Conservation (phyloP, 176 grass and related monocot genomes). For the Carex scoparia region DNA sequence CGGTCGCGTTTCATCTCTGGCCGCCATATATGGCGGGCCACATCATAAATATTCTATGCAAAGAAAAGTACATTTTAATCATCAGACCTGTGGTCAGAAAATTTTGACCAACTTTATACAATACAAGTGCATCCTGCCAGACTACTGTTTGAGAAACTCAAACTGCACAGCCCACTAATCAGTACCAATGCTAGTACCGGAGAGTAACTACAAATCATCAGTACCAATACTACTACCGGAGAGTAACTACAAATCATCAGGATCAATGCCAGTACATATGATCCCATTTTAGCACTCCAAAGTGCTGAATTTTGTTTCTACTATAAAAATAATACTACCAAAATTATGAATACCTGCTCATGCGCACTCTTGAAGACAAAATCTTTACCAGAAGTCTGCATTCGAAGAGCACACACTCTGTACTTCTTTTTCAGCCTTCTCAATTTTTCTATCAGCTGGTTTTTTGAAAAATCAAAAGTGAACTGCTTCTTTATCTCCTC, state of each 20-base stretch:
- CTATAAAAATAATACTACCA: neutral
- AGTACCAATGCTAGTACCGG: neutral
- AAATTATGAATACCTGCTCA: conserved; percentile 31
- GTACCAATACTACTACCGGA: neutral
- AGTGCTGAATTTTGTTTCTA: neutral
- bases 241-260: neutral
- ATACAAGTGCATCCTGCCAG: neutral
- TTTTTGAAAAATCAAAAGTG: conserved; percentile 78
- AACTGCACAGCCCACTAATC: neutral
- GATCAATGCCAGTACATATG: neutral
- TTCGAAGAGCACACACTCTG: conserved; percentile 50
- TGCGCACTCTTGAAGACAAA: conserved; percentile 67
- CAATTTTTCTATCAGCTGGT: conserved; percentile 91
- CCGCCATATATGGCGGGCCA: conserved; percentile 75
- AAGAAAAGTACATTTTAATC: neutral
- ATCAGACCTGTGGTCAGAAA: neutral
- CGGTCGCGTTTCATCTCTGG: conserved; percentile 51
- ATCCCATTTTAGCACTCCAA: neutral
- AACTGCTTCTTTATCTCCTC: conserved; percentile 74
- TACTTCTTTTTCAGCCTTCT: conserved; percentile 98
- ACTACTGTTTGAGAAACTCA: neutral
- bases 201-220: neutral
- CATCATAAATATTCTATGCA: conserved; percentile 51
- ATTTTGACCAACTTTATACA: neutral
- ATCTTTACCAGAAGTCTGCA: conserved; percentile 35